Base-by-base conservation (phyloP, 1,139 yeast species). In the Pneumocystis oryctolagi region DNA sequence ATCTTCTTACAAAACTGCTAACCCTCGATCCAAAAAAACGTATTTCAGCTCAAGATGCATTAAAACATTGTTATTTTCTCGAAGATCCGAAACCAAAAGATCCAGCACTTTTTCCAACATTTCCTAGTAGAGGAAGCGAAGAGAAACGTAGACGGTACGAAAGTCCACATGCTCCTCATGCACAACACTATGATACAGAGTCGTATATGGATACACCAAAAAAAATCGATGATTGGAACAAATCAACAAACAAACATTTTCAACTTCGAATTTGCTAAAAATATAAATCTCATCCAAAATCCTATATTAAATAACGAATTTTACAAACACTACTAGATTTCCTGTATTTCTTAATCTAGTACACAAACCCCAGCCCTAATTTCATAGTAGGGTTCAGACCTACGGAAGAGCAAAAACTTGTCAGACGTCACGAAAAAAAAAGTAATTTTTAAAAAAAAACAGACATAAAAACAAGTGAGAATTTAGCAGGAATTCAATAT, bases 1-100 rank as follows among this genome's bases (percentile, higher is more conserved):
- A 82, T 63, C 76, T 94, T 32, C 75, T 94, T 42, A 75, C 81
- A 53, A 80, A 81, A 53, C 73, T 94, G 59, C 73, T 94, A 58
- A 85, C 81, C 64, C 90, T 89, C 71, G 96, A 94, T 71, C 98
- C 99, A 0, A 79, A 84, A n/a, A 76, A 77, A 31, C 78, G 99
- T 65, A 74, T 87, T 39, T 84, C 89, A 30, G 96, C 97, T 0
- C 79, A 80, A 60, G 83, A 82, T 65, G 87, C 96, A 0, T 73
- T 92, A 64, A 73, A 80, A 12, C 96, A 92, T 73, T 82, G 82
- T 6, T 92, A 85, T 76, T 92, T 94, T 72, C 70, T 79, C 57
- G 86, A 82, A 65, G 73, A 74, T 20, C 90, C 94, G 1, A 61
- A 55, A 47, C 69, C 68, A 12, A 66, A 67, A 42, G 64, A 66